Percentiles rank a stretch among this genome's conserved stretches.
phyloP scores from a whole-genome alignment of 306 rosid genomes.

The Begonia masoniana region DNA sequence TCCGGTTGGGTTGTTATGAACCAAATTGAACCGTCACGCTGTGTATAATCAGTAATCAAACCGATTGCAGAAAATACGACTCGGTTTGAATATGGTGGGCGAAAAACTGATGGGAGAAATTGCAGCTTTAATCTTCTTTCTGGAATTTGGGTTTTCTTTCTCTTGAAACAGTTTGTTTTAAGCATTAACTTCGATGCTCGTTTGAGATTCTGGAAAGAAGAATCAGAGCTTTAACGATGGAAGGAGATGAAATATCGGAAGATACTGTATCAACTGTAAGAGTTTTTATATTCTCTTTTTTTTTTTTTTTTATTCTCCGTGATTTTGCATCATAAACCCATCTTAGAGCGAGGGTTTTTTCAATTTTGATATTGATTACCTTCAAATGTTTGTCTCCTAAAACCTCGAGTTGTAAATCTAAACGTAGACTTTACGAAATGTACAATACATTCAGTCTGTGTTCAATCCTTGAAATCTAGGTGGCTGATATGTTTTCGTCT shows the following conservation, averaged over 20 bases:
- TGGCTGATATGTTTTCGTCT: conserved; percentile 9
- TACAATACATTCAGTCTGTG: background rate
- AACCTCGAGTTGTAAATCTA: no score
- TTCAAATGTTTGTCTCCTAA: background rate
- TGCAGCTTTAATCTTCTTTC: no score
- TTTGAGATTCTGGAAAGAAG: no score
- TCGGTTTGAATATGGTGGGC: no score
- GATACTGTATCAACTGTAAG: conserved; percentile 21
- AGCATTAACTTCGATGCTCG: no score
- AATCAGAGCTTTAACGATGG: conserved; percentile 20
- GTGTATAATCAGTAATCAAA: no score
- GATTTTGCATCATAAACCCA: background rate
- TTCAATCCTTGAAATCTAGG: background rate
- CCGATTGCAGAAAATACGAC: no score
- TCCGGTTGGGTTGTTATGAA: no score
- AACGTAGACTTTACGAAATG: background rate
- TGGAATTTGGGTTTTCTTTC: no score
- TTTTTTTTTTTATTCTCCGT: background rate
- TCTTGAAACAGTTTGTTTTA: no score
- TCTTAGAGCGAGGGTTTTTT: conserved; percentile 7
- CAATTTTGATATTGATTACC: background rate
- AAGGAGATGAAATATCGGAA: conserved; percentile 26
- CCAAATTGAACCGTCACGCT: no score
- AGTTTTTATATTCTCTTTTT: background rate
- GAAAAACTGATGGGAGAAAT: no score